Conservation (phyloP, 345 rosid species). For the Anacardium occidentale region DNA sequence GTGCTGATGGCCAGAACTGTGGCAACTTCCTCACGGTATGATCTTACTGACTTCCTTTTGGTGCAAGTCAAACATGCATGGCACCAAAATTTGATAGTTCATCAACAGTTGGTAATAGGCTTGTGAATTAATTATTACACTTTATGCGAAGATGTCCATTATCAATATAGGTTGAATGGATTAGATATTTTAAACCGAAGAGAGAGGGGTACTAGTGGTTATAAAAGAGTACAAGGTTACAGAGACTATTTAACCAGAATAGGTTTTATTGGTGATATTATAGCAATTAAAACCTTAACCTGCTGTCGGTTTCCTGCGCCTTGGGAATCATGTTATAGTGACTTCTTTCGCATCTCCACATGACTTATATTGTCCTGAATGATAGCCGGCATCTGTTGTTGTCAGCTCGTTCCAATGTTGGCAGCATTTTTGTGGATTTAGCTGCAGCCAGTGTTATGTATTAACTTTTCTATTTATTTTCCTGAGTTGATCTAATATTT, state of each 20-base stretch:
- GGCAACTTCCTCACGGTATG: conserved; percentile 76
- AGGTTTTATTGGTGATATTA: background rate
- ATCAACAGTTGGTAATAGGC: background rate
- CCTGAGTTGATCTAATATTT: background rate
- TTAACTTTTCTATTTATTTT: no score
- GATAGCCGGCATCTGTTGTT: background rate
- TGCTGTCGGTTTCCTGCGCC: no score
- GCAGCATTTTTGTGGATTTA: no score
- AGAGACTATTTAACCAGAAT: background rate
- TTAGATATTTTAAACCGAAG: background rate
- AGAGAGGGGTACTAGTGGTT: background rate
- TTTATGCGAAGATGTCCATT: background rate
- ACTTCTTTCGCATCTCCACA: background rate
- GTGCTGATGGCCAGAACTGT: conserved; percentile 72
- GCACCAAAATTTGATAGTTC: background rate
- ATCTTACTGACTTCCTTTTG: background rate
- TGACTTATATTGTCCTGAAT: background rate
- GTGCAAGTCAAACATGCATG: background rate
- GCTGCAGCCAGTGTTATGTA: no score
- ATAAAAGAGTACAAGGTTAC: background rate
- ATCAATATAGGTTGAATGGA: background rate
- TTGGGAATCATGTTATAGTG: background rate
- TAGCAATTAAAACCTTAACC: background rate
- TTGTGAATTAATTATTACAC: background rate
- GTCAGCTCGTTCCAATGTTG: background rate